Percentiles rank a stretch among this genome's conserved stretches.
Evolutionary conservation across 768 basidiomycete species (phyloP).

Genomic region (Gloeopeniophorella convolvens): DNA sequence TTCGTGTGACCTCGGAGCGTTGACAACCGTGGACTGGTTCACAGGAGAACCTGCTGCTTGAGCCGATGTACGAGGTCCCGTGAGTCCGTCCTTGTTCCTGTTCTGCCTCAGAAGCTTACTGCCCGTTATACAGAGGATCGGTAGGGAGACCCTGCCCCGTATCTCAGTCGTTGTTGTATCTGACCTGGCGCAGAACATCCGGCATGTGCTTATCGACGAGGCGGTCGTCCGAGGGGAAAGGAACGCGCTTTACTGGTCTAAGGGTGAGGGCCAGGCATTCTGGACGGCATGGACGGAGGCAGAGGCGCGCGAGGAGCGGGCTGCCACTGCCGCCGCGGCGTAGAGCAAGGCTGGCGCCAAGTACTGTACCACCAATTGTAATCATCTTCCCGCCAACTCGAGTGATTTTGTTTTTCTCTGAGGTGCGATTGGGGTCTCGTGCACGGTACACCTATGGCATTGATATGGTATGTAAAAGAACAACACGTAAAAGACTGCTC

Average conservation of each 20-base stretch:
- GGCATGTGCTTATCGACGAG: slow-evolving; percentile 77
- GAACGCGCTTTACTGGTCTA: slow-evolving; percentile 69
- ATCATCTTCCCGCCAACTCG: slow-evolving; percentile 1
- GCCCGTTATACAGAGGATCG: slow-evolving; percentile 45
- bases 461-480: slow-evolving; percentile 5
- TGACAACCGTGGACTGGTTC: neutral
- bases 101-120: neutral
- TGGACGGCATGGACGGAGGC: slow-evolving; percentile 75
- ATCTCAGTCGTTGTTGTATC: neutral
- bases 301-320: slow-evolving; percentile 33
- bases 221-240: slow-evolving; percentile 59
- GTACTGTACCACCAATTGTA: slow-evolving; percentile 19
- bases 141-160: slow-evolving; percentile 34
- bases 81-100: slow-evolving; percentile 36
- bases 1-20: neutral
- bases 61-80: slow-evolving; percentile 92
- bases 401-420: slow-evolving; percentile 3
- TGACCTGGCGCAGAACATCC: slow-evolving; percentile 47
- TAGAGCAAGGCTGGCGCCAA: slow-evolving; percentile 9
- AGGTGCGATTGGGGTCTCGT: slow-evolving; percentile 9
- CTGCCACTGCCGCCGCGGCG: too few species aligned
- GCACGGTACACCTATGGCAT: neutral
- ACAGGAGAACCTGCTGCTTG: slow-evolving; percentile 74
- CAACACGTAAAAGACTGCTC: slow-evolving; percentile 13
- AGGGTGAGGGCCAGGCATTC: slow-evolving; percentile 58